phyloP scores from a whole-genome alignment of 164 flowering plant genomes.

The Tetrastigma voinierianum region DNA sequence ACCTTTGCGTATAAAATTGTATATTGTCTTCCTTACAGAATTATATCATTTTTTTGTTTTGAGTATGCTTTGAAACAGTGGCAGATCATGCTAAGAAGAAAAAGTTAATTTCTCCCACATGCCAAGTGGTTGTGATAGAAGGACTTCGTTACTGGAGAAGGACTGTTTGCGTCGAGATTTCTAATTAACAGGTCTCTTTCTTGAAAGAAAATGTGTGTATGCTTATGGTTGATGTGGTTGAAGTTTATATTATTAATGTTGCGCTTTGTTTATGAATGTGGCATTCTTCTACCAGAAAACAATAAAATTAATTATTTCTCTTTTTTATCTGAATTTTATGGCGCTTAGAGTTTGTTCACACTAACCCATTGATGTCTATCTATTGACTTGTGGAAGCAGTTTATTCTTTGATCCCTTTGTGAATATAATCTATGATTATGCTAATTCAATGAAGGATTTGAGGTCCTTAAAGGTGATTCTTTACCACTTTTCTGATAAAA shows the following conservation, averaged over 20 bases:
- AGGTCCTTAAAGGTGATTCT: constrained; percentile 55
- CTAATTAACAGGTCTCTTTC: constrained; percentile 68
- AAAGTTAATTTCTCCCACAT: constrained; percentile 20
- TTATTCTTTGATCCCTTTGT: constrained; percentile 79
- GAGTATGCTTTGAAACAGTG: constrained; percentile 82
- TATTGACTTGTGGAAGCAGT: constrained; percentile 39
- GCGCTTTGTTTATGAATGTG: no score
- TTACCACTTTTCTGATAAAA: not conserved
- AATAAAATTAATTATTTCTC: no score
- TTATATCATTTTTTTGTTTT: not conserved
- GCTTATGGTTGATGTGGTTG: no score
- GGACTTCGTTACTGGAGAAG: constrained; percentile 66
- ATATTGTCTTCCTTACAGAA: not conserved
- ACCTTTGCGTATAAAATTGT: not conserved
- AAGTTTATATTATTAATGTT: no score
- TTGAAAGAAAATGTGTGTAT: not conserved
- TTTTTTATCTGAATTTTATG: not conserved
- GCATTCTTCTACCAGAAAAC: no score
- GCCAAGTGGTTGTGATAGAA: constrained; percentile 40
- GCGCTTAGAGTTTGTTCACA: no score
- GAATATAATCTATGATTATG: constrained; percentile 67
- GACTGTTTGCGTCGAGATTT: constrained; percentile 75
- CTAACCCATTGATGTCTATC: no score
- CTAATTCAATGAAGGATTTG: constrained; percentile 70
- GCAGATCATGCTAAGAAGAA: constrained; percentile 33